phyloP scores from a whole-genome alignment of 371 early-diverging fungal species.

The Mucor mucedo region DNA sequence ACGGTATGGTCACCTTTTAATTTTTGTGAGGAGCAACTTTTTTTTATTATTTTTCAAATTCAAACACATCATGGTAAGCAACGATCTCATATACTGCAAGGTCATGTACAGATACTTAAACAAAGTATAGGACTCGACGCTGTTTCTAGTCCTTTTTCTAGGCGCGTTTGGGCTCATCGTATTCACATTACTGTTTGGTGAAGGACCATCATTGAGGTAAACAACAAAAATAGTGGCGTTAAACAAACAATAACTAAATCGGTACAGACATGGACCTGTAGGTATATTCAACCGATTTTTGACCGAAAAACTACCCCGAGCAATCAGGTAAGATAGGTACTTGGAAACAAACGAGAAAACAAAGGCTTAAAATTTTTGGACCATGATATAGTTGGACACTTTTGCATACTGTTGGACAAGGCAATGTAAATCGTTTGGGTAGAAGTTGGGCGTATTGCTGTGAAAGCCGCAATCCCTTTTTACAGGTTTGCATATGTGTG shows the following conservation, averaged over 20 bases:
- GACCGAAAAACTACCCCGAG: slow-evolving; percentile 29
- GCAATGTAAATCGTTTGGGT: slow-evolving; percentile 26
- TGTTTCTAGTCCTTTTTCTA: slow-evolving; percentile 27
- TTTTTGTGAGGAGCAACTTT: too few species aligned
- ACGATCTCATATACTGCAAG: neutral
- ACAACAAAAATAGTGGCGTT: neutral
- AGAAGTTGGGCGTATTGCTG: slow-evolving; percentile 47
- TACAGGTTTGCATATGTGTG: slow-evolving; percentile 35
- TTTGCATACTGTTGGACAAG: slow-evolving; percentile 28
- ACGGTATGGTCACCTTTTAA: too few species aligned
- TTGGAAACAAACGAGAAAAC: neutral
- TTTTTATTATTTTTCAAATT: neutral
- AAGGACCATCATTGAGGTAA: slow-evolving; percentile 46
- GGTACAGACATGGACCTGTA: slow-evolving; percentile 38
- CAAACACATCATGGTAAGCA: neutral
- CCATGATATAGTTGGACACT: slow-evolving; percentile 17
- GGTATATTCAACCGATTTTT: slow-evolving; percentile 38
- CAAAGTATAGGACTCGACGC: slow-evolving; percentile 27
- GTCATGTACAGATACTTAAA: neutral
- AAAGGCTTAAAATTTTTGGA: neutral
- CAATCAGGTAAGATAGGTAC: slow-evolving; percentile 27
- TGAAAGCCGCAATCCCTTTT: slow-evolving; percentile 53
- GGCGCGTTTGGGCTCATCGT: slow-evolving; percentile 37
- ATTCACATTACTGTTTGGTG: slow-evolving; percentile 48
- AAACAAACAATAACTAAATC: neutral